Base-by-base conservation (phyloP, 1,284 basidiomycete genomes). In the Austroboletus novae-zelandiae region DNA sequence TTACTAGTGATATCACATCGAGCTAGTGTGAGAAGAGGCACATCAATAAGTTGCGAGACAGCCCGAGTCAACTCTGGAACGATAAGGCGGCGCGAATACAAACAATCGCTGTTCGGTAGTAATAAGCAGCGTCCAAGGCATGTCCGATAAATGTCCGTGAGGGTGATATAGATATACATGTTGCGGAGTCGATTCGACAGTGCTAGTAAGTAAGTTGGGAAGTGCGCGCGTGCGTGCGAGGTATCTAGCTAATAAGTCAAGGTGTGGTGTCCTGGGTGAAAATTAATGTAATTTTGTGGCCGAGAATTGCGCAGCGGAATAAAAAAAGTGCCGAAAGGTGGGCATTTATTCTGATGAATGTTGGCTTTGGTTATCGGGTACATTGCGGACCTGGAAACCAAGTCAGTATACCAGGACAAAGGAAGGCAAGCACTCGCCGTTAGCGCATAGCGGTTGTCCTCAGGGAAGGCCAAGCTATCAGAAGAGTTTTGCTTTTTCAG, bases 381-480 rank as follows among this genome's bases (percentile, higher is more conserved):
- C 48, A 59, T 80, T 80, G 40, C 78, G 75, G 57, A 80, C 76
- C 77, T 79, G 55, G 27, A 39, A 49, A 36, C 9, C 34, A 23
- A 45, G 35, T 43, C 67, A 65, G 47, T 15, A 17, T 43, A 43
- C 15, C 31, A 34, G 6, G 13, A 36, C 11, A 23, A 34, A 53
- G 20, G 35, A 23, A 34, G 20, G 10, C 30, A 37, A 50, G 48
- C 20, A 67, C 77, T 57, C 64, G 80, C 84, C 60, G 74, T 81
- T 50, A 86, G 71, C 27, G 84, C 78, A 44, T 74, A 76, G 42
- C 76, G 69, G n/a, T 77, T 77, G 65, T 81, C 79, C 53, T 80
- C 79, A 50, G 70, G 70, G 49, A 76, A 71, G 36, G 67, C 58
- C 32, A 63, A 59, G 31, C 71, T 60, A 48, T 67, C 64, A 44